A percentile compares a stretch with the other conserved stretches of the same genome.
These are phyloP conservation scores for Cryptomeria japonica DNA, from an alignment of 75 land plant species.

Conservation along the genomic window DNA sequence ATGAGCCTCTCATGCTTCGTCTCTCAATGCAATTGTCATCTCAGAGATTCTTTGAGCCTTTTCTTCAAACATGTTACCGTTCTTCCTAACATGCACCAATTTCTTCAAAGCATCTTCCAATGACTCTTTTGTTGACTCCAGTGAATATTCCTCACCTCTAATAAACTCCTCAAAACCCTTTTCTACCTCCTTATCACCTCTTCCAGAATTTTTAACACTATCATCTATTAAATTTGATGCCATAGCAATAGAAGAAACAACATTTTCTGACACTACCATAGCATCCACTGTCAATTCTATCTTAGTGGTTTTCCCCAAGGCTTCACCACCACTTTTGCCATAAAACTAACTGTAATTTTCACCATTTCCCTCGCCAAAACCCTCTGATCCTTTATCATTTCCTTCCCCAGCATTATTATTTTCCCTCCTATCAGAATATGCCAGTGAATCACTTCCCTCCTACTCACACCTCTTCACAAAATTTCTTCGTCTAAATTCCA, in stretches of 20 bases:
- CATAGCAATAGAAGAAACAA: neutral
- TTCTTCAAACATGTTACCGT: slow-evolving; percentile 78
- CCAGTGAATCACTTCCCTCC: neutral
- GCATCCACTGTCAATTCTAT: neutral
- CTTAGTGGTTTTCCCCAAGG: neutral
- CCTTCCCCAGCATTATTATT: neutral
- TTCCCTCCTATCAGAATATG: neutral
- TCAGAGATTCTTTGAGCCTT: slow-evolving; percentile 84
- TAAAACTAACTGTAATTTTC: neutral
- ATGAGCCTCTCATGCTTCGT: slow-evolving; percentile 71
- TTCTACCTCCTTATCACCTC: slow-evolving; percentile 9
- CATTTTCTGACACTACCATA: neutral
- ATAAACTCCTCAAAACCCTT: slow-evolving; percentile 5
- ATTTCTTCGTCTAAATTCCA: slow-evolving; percentile 4
- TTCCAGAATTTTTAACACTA: neutral
- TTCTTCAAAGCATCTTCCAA: slow-evolving; percentile 63
- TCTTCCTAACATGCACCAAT: slow-evolving; percentile 67
- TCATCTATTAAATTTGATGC: neutral
- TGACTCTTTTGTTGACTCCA: slow-evolving; percentile 59
- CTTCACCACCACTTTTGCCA: neutral
- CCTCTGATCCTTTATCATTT: neutral
- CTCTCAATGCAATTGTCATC: slow-evolving; percentile 71
- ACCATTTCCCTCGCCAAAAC: slow-evolving; percentile 2
- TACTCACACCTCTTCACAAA: neutral
- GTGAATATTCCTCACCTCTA: slow-evolving; percentile 23